Evolutionary conservation across 2,329 filamentous ascomycete species (phyloP), one percentile per base, ranked within the genome.

Genomic region (Cadophora sp.): DNA sequence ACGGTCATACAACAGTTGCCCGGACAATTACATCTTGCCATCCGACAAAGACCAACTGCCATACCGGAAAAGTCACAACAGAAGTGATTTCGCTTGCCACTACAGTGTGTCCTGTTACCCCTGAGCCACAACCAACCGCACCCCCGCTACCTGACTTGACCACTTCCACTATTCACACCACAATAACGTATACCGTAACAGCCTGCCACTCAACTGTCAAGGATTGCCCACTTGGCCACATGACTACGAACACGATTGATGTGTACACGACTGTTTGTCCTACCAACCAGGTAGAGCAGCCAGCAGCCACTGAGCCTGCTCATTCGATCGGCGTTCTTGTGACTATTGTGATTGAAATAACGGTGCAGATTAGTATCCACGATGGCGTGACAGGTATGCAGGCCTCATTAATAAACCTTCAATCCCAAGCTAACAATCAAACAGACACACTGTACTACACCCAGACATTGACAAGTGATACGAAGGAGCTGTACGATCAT

Each of bases 221-320:
- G 22, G 43, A 63, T 30, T 69, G 66, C 39, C 64, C 65, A 4
- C 16, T 67, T 14, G 73, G 74, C 18, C 68, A 70, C 18, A 72
- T 78, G 43, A 74, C 75, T 4, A 78, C 74, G 30, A 69, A 76
- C 22, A 72, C 68, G n/a, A 73, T 78, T 51, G 66, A 71, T 51
- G 58, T 77, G 58, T 76, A 75, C 33, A 79, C 76, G 4, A 79
- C 78, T 16, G 71, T 78, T 51, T 77, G 71, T 70, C 77, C 78
- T 43, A 43, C 41, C 41, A 36, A 24, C 9, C n/a, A 27, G 13
- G 45, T 30, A 13, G 3, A 14, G 8, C 43, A 39, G 27, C 16
- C 51, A 11, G 24, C 24, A 13, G 36, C 41, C 18, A 24, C 51
- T 5, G 24, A 59, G 51, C n/a, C 59, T 20, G 24, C 16, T 11